These are phyloP conservation scores for Pezicula neosporulosa DNA, from an alignment of 2,329 filamentous ascomycete species.

Conservation along the genomic window DNA sequence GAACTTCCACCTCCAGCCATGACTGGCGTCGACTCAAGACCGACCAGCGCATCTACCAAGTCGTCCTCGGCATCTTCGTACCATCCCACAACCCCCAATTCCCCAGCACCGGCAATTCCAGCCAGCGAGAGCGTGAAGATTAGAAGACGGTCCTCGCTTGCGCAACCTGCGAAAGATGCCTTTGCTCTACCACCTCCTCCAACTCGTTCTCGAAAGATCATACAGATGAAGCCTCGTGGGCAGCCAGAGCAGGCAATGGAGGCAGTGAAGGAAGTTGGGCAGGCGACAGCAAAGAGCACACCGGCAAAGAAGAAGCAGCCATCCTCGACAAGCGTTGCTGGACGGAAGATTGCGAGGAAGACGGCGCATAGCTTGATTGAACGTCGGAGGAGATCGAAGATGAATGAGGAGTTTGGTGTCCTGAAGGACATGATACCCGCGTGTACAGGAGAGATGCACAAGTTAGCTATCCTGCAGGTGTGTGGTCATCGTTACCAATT, in stretches of 20 bases:
- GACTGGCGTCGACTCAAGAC: constrained; percentile 41
- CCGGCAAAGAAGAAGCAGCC: constrained; percentile 71
- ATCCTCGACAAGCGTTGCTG: constrained; percentile 74
- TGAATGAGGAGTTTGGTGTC: constrained; percentile 97
- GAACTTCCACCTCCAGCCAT: constrained; percentile 76
- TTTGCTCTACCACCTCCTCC: constrained; percentile 90
- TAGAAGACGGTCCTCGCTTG: constrained; percentile 44
- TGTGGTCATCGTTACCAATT: constrained; percentile 21
- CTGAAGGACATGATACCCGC: constrained; percentile 95
- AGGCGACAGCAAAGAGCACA: constrained; percentile 11
- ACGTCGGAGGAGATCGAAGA: constrained; percentile 83
- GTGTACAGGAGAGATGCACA: constrained; percentile 97
- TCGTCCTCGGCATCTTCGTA: constrained; percentile 48
- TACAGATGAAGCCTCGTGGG: constrained; percentile 83
- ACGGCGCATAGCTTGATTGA: constrained; percentile 97
- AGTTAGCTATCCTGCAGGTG: constrained; percentile 91
- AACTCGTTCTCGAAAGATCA: constrained; percentile 90
- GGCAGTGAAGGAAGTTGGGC: constrained; percentile 13
- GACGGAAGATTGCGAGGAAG: constrained; percentile 92
- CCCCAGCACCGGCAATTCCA: constrained; percentile 29
- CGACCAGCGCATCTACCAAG: constrained; percentile 40
- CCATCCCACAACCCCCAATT: constrained; percentile 39
- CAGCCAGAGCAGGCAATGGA: constrained; percentile 34
- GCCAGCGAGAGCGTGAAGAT: constrained; percentile 36
- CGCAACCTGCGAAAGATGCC: constrained; percentile 46